Evolutionary conservation across 345 rosid species (phyloP).

Genomic region (Kandelia obovata): DNA sequence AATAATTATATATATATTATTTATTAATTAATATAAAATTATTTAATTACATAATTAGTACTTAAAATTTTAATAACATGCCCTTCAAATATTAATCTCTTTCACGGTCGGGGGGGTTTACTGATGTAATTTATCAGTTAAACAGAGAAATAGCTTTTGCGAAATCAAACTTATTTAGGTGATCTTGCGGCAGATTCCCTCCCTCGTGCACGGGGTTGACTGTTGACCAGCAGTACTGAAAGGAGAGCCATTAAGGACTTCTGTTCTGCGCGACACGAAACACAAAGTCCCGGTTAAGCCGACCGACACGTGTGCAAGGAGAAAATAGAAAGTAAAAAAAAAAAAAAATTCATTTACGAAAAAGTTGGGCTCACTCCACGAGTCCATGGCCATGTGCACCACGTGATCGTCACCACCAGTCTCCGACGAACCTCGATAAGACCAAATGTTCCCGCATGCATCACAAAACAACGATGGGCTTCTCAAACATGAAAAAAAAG

Average conservation of each 20-base stretch:
- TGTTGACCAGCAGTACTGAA: neutral
- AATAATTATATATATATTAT: too few relatives aligned
- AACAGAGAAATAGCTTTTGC: neutral
- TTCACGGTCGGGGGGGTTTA: too few relatives aligned
- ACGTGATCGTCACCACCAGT: slow-evolving; percentile 4
- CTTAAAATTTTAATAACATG: too few relatives aligned
- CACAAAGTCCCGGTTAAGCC: slow-evolving; percentile 16
- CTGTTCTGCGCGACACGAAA: slow-evolving; percentile 17
- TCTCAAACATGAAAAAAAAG: too few relatives aligned
- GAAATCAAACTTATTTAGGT: neutral
- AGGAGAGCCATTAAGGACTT: slow-evolving; percentile 6
- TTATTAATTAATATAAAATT: too few relatives aligned
- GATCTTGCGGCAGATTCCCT: slow-evolving; percentile 15
- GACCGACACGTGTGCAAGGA: slow-evolving; percentile 19
- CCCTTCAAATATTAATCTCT: too few relatives aligned
- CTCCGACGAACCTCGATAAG: neutral
- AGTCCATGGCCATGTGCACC: slow-evolving; percentile 16
- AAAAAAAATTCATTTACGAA: neutral
- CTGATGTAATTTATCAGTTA: too few relatives aligned
- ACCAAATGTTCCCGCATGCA: neutral
- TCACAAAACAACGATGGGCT: neutral
- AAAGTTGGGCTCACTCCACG: neutral
- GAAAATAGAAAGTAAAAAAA: slow-evolving; percentile 1
- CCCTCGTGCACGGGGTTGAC: slow-evolving; percentile 6
- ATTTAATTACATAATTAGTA: too few relatives aligned